phyloP scores from a whole-genome alignment of 2,329 filamentous ascomycete genomes.

The Lachnellula willkommii region DNA sequence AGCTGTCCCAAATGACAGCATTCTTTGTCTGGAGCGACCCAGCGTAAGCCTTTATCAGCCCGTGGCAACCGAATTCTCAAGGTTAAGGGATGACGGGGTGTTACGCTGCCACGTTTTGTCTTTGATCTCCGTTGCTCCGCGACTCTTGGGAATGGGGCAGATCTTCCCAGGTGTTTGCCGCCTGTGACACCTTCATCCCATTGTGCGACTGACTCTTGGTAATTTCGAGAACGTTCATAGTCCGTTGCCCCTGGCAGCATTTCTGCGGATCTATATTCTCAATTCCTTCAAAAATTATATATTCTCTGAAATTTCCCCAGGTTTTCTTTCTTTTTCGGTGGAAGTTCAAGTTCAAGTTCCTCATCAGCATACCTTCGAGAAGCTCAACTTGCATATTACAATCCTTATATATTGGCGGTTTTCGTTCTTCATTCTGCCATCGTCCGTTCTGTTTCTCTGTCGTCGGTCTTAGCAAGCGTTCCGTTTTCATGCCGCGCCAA shows the following conservation, averaged over 20 bases:
- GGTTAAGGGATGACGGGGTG: constrained; percentile 17
- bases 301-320: constrained; percentile 2
- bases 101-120: constrained; percentile 16
- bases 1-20: constrained; percentile 9
- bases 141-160: constrained; percentile 23
- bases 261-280: constrained; percentile 2
- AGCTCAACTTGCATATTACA: neutral
- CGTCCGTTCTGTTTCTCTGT: neutral
- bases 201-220: constrained; percentile 27
- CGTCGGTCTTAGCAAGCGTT: constrained; percentile 4
- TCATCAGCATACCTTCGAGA: neutral
- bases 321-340: neutral
- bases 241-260: constrained; percentile 26
- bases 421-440: neutral
- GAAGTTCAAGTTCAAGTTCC: neutral
- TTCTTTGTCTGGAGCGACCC: constrained; percentile 14
- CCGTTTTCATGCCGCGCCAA: neutral
- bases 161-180: constrained; percentile 5
- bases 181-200: constrained; percentile 14
- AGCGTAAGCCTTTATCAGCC: constrained; percentile 3
- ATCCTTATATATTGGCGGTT: neutral
- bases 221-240: constrained; percentile 21
- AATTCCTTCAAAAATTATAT: constrained; percentile 5
- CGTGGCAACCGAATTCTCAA: constrained; percentile 14
- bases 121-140: constrained; percentile 15